Base-by-base conservation (phyloP, 306 rosid species). In the Potentilla sterilis region DNA sequence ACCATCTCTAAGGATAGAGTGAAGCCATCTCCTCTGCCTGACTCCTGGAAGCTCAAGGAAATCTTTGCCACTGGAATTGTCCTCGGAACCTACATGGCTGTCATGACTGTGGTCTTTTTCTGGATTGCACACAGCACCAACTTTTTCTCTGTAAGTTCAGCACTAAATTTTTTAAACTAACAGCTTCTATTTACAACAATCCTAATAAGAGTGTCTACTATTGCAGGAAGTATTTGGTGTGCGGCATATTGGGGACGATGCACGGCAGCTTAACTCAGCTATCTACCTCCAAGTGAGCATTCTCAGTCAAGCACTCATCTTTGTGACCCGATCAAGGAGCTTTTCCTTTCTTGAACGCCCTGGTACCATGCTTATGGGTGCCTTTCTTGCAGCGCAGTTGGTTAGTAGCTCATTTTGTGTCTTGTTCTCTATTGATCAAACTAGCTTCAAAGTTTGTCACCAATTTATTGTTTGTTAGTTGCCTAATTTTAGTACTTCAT, bases 271-370 rank as follows among this genome's bases (percentile, higher is more conserved):
- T 13, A 91, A 88, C 88, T 85, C 98, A 32, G 97, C 97, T 69
- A 76, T 93, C 12, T 93, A 93, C 81, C 98, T 93, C 82, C 98
- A 93, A 91, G 98, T 93, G 71, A 93, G 98, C 81, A 91, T 93
- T 16, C 88, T 93, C 43, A 93, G 97, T 70, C 98, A 93, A 74
- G 97, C 97, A 28, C 98, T 93, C 80, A 93, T 93, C 75, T 93
- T 93, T 18, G 98, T 93, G 55, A 93, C 97, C 7, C 81, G 98
- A 73, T 93, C 98, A 83, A 91, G 98, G 82, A 78, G 96, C 41
- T 93, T 93, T 91, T 93, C 98, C 64, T 82, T 78, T 51, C n/a
- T 83, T 32, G 98, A 93, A 76, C 90, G 91, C 77, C 97, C 98
- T 5, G 98, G 97, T 69, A 0, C 81, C 22, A 70, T 89, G 86